Base-by-base conservation (phyloP, 2,329 filamentous ascomycete genomes). In the Seiridium cupressi region DNA sequence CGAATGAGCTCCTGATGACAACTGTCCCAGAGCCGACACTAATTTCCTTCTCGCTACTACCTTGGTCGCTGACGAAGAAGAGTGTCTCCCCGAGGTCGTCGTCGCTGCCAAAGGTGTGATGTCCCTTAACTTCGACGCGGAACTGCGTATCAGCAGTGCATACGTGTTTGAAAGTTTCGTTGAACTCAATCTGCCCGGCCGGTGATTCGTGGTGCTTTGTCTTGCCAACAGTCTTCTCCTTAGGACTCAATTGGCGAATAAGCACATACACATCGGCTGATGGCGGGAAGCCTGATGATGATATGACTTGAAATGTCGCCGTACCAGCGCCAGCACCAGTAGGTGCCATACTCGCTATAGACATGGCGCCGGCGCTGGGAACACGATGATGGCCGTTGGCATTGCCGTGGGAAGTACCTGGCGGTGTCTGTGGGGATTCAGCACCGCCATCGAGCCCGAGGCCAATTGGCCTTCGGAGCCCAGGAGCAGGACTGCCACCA, bases 41-140 rank as follows among this genome's bases (percentile, higher is more conserved):
- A 57, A 99, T 76, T 46, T 86, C 81, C 79, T 94, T 95, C 66
- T 94, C 89, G 38, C 82, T 79, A 9, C 85, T 85, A 2, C 86
- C 84, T 1, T 82, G 84, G 71, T 99, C 94, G 64, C 94, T 92
- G n/a, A 99, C 86, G 72, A 96, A 93, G 77, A 97, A 96, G n/a
- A 90, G 73, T 4, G 86, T 86, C 70, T 98, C 93, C 57, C 95
- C 95, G 0, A 99, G 83, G 61, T 89, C 85, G 59, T 93, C 89
- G 71, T 96, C 92, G 60, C 87, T 89, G 56, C 91, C 90, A 70
- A 98, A 94, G 1, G 88, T 91, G 69, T 90, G 86, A 70, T 97
- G 92, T 68, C 93, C 90, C 72, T 93, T 93, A 63, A 93, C 93
- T 64, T 91, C 85, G 62, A 99, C 73, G 72, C 92, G 90, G 84